Conservation (phyloP, 495 filamentous ascomycete genomes). For the Lasiosphaeriaceae sp. region DNA sequence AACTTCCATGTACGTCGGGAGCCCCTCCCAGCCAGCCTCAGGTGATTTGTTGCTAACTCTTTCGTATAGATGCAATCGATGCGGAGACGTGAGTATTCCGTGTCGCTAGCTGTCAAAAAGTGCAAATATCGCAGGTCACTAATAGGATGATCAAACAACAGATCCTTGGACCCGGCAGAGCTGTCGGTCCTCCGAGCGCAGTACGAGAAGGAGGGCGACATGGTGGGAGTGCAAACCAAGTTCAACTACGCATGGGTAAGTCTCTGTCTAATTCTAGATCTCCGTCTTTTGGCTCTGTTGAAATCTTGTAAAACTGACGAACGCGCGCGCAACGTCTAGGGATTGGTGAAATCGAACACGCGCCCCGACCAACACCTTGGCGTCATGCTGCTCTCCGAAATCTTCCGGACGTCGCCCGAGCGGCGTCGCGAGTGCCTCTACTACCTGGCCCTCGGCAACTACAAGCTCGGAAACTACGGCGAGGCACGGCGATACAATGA, state of each 20-base stretch:
- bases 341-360: constrained; percentile 84
- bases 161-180: constrained; percentile 83
- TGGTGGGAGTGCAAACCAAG: constrained; percentile 95
- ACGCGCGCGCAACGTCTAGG: constrained; percentile 45
- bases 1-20: constrained; percentile 62
- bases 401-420: constrained; percentile 88
- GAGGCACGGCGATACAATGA: constrained; percentile 95
- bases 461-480: constrained; percentile 95
- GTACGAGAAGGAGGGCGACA: constrained; percentile 94
- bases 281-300: neutral
- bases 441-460: constrained; percentile 94
- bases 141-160: constrained; percentile 29
- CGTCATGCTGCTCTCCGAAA: constrained; percentile 89
- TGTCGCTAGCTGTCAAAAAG: neutral
- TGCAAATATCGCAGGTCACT: neutral
- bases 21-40: neutral
- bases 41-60: neutral
- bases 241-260: constrained; percentile 99
- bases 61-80: constrained; percentile 79
- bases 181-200: constrained; percentile 86
- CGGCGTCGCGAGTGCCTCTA: constrained; percentile 95
- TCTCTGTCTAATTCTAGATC: constrained; percentile 1
- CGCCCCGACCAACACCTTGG: constrained; percentile 91
- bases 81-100: constrained; percentile 74
- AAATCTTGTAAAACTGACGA: neutral